Evolutionary conservation across 2,329 filamentous ascomycete species (phyloP).

Genomic region (Aspergillus sp.): DNA sequence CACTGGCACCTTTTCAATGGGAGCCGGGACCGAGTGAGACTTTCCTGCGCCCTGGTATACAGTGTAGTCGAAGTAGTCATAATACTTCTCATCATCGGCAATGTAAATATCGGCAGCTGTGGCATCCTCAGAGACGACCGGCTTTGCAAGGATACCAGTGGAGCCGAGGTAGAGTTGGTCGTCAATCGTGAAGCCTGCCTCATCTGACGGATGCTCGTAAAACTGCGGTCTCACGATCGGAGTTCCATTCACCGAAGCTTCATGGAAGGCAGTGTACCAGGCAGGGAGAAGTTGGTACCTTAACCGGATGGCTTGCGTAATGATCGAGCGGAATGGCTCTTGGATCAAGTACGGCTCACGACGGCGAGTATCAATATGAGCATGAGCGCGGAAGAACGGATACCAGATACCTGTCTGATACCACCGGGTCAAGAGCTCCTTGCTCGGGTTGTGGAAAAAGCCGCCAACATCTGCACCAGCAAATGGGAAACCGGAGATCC

Average conservation of each 20-base stretch:
- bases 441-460: slow-evolving; percentile 95
- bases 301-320: slow-evolving; percentile 81
- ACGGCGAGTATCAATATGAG: slow-evolving; percentile 92
- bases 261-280: slow-evolving; percentile 97
- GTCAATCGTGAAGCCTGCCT: slow-evolving; percentile 83
- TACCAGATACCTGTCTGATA: slow-evolving; percentile 97
- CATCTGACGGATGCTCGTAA: slow-evolving; percentile 84
- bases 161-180: slow-evolving; percentile 90
- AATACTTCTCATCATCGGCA: slow-evolving; percentile 85
- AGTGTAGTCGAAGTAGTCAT: slow-evolving; percentile 90
- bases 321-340: slow-evolving; percentile 81
- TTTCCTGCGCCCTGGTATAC: slow-evolving; percentile 71
- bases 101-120: slow-evolving; percentile 78
- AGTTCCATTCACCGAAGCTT: slow-evolving; percentile 76
- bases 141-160: slow-evolving; percentile 89
- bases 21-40: slow-evolving; percentile 68
- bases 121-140: slow-evolving; percentile 75
- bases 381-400: slow-evolving; percentile 96
- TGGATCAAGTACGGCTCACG: slow-evolving; percentile 88
- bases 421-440: slow-evolving; percentile 89
- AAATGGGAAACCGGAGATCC: slow-evolving; percentile 91
- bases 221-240: slow-evolving; percentile 91
- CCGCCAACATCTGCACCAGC: slow-evolving; percentile 93
- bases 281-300: slow-evolving; percentile 86
- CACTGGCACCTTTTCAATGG: slow-evolving; percentile 82